These are phyloP conservation scores for Anthracocystis walkeri DNA, from an alignment of 1,284 basidiomycete genomes.

Conservation along the genomic window DNA sequence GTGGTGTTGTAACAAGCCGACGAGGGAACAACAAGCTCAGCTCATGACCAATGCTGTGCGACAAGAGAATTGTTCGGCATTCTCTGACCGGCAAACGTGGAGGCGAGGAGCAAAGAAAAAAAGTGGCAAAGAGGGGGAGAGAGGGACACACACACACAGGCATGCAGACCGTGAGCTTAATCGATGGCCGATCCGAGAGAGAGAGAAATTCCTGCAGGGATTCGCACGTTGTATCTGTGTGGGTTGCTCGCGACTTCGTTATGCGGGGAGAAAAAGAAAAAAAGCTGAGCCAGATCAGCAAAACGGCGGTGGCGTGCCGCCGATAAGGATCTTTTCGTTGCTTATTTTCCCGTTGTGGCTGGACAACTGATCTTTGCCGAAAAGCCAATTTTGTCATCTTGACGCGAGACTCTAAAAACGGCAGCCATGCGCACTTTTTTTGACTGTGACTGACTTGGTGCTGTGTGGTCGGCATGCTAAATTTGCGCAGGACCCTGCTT, in stretches of 20 bases:
- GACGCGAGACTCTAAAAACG: slow-evolving; percentile 3
- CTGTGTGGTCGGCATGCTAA: slow-evolving; percentile 13
- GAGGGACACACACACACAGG: background rate
- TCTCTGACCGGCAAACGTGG: slow-evolving; percentile 5
- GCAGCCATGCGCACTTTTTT: background rate
- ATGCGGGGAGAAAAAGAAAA: no score
- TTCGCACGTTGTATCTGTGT: no score
- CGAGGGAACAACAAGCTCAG: background rate
- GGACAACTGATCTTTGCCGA: slow-evolving; percentile 6
- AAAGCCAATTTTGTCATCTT: slow-evolving; percentile 26
- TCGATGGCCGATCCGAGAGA: slow-evolving; percentile 3
- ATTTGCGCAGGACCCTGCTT: slow-evolving; percentile 29
- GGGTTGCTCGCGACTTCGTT: no score
- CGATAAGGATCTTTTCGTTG: background rate
- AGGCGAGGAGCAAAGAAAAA: background rate
- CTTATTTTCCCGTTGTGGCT: background rate
- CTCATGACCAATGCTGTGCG: slow-evolving; percentile 2
- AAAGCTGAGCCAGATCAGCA: no score
- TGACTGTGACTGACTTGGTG: no score
- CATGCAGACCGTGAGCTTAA: background rate
- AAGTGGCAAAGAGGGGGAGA: background rate
- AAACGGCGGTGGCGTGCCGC: no score
- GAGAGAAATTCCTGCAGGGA: no score
- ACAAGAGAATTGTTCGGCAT: slow-evolving; percentile 9
- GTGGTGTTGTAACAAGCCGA: background rate